Evolutionary conservation across 208 protist species (phyloP).

Genomic region (Strigomonas culicis): DNA sequence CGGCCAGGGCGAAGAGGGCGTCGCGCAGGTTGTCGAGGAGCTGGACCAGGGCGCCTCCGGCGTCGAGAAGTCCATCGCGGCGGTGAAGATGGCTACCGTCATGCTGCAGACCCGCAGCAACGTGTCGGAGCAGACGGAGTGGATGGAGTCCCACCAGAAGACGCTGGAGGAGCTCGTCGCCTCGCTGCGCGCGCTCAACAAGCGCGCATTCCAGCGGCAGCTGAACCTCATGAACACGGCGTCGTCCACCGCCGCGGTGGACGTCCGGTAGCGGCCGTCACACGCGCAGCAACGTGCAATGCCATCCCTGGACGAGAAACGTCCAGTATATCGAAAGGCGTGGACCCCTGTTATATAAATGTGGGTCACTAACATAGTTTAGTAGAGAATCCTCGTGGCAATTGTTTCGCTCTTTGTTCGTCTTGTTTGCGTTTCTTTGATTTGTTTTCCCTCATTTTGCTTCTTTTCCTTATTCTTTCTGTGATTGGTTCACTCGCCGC

Average conservation of each 20-base stretch:
- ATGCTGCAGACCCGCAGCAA: conserved; percentile 56
- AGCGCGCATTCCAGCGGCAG: conserved; percentile 56
- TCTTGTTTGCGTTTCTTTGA: background rate
- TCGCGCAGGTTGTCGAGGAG: conserved; percentile 43
- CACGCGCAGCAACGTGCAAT: too few relatives aligned
- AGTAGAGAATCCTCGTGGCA: background rate
- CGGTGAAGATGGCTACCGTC: conserved; percentile 42
- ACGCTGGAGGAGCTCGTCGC: conserved; percentile 53
- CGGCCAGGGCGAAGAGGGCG: conserved; percentile 49
- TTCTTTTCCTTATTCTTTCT: conserved; percentile 15
- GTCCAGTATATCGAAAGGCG: too few relatives aligned
- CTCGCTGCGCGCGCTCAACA: conserved; percentile 50
- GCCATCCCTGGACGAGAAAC: too few relatives aligned
- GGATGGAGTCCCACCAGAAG: conserved; percentile 67
- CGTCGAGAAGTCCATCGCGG: conserved; percentile 56
- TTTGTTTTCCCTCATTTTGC: conserved; percentile 5
- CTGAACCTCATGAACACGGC: conserved; percentile 52
- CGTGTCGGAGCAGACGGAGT: conserved; percentile 55
- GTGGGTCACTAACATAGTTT: background rate
- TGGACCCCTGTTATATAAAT: background rate
- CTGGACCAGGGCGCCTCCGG: conserved; percentile 44
- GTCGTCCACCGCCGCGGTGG: conserved; percentile 5
- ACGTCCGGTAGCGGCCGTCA: too few relatives aligned
- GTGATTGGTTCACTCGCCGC: background rate
- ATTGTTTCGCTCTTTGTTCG: conserved; percentile 3